Evolutionary conservation across 2,329 filamentous ascomycete genomes (phyloP).

Genomic region (Scleromitrula shiraiana): DNA sequence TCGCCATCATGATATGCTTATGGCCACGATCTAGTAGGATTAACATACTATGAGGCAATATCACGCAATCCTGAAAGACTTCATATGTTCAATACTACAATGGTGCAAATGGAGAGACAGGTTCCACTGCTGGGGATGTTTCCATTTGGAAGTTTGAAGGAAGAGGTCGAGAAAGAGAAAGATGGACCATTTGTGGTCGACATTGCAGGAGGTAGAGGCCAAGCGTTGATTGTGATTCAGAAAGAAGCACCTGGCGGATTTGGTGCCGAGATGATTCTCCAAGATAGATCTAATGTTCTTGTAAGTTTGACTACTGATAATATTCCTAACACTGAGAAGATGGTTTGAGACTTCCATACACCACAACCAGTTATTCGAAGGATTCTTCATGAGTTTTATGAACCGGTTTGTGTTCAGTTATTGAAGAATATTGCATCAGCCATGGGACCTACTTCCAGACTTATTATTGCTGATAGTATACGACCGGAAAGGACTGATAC

Average conservation of each 20-base stretch:
- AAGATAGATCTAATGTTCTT: constrained; percentile 25
- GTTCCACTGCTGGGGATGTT: constrained; percentile 17
- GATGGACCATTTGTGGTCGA: constrained; percentile 23
- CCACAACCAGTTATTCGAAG: constrained; percentile 19
- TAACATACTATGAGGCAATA: constrained; percentile 19
- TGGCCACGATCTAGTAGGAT: constrained; percentile 11
- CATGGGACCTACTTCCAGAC: not conserved
- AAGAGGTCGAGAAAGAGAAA: not conserved
- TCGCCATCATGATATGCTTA: not conserved
- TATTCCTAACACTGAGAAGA: constrained; percentile 24
- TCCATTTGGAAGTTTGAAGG: not conserved
- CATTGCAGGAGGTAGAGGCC: constrained; percentile 19
- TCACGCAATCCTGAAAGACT: constrained; percentile 9
- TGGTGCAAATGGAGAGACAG: constrained; percentile 13
- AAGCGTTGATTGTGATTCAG: constrained; percentile 25
- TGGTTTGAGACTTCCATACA: constrained; percentile 26
- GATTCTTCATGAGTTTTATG: not conserved
- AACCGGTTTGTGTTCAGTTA: not conserved
- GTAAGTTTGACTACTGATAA: constrained; percentile 16
- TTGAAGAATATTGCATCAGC: not conserved
- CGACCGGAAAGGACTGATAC: not conserved
- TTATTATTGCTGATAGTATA: not conserved
- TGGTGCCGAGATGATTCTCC: constrained; percentile 22
- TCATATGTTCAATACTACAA: constrained; percentile 18
- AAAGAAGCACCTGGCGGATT: constrained; percentile 14